Evolutionary conservation across 2,329 filamentous ascomycete genomes (phyloP).

Genomic region (Balansia obtecta): DNA sequence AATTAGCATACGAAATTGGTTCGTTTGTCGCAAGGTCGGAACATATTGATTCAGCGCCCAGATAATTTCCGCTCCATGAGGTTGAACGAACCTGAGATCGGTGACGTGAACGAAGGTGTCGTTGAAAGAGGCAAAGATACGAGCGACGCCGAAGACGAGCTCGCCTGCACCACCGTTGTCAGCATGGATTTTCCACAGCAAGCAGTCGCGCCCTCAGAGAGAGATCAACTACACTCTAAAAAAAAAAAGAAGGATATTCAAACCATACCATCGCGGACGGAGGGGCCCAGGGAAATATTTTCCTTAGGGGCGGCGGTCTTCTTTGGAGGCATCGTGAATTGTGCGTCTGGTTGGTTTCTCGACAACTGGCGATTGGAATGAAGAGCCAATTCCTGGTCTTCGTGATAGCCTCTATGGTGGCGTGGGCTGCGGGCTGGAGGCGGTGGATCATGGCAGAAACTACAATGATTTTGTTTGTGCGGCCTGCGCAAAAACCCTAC

Average conservation of each 20-base stretch:
- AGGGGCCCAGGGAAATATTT: constrained; percentile 97
- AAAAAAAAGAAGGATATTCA: neutral
- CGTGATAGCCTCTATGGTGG: constrained; percentile 15
- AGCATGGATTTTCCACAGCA: constrained; percentile 5
- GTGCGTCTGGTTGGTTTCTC: constrained; percentile 21
- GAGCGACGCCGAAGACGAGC: constrained; percentile 95
- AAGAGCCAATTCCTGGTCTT: constrained; percentile 12
- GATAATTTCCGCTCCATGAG: neutral
- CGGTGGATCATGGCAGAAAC: constrained; percentile 28
- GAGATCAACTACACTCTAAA: no score
- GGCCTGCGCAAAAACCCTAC: constrained; percentile 20
- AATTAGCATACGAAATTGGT: constrained; percentile 3
- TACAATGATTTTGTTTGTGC: constrained; percentile 12
- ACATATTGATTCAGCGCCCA: neutral
- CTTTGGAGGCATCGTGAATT: constrained; percentile 81
- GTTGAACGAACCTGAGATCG: constrained; percentile 72
- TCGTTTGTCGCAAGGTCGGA: neutral
- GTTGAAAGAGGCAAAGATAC: constrained; percentile 91
- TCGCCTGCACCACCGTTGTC: constrained; percentile 47
- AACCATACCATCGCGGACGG: constrained; percentile 79
- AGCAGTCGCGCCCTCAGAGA: neutral
- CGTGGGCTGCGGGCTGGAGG: constrained; percentile 12
- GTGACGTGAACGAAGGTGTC: constrained; percentile 97
- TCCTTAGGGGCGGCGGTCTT: constrained; percentile 79
- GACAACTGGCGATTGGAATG: constrained; percentile 24